A percentile compares a stretch with the other conserved stretches of the same genome.
Conservation (phyloP, 75 land plant genomes). For the Pinus tabuliformis region DNA sequence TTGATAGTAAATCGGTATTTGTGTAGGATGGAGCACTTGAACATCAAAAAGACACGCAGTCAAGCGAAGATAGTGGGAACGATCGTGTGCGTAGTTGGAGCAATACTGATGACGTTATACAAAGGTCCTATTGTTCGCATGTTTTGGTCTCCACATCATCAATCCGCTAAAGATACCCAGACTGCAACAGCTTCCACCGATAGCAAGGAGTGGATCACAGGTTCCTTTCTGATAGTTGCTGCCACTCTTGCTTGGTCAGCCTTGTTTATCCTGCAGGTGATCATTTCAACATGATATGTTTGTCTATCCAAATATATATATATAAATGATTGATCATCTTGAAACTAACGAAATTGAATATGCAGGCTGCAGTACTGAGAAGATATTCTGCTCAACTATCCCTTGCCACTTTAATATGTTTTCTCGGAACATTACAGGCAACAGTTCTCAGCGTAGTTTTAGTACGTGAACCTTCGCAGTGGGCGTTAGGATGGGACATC, state of each 20-base stretch:
- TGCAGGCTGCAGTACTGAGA: constrained; percentile 29
- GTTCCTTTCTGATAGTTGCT: constrained; percentile 22
- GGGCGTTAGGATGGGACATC: constrained; percentile 30
- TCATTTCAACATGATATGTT: background rate
- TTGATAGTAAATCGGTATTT: background rate
- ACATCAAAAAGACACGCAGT: constrained; percentile 20
- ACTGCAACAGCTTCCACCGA: background rate
- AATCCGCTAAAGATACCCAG: background rate
- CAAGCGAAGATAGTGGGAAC: constrained; percentile 45
- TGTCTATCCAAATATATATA: background rate
- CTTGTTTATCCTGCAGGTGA: constrained; percentile 37
- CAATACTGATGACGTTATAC: constrained; percentile 51
- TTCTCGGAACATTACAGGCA: constrained; percentile 31
- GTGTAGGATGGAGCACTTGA: constrained; percentile 30
- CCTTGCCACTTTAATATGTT: constrained; percentile 37
- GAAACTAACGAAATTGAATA: background rate
- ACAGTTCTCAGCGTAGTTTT: constrained; percentile 22
- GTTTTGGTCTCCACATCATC: constrained; percentile 14
- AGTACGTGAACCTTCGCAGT: constrained; percentile 18
- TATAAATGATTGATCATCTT: background rate
- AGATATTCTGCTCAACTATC: constrained; percentile 36
- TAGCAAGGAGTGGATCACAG: constrained; percentile 28
- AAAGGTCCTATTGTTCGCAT: constrained; percentile 37
- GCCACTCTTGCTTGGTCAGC: constrained; percentile 29
- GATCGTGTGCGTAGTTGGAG: constrained; percentile 36